phyloP scores from a whole-genome alignment of 371 early-diverging fungal species.

The Lichtheimia ramosa region DNA sequence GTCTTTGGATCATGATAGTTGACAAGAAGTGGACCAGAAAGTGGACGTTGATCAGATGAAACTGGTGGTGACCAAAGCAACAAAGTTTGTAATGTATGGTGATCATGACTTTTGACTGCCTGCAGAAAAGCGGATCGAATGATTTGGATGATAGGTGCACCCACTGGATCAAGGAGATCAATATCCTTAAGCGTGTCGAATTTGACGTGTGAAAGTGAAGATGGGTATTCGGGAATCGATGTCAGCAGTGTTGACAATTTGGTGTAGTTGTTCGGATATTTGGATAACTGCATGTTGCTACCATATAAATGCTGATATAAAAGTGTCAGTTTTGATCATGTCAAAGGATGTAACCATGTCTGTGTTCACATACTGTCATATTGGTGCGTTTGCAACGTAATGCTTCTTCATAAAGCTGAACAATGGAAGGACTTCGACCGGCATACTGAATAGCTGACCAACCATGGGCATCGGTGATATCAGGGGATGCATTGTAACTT shows the following conservation, averaged over 20 bases:
- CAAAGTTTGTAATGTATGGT: constrained; percentile 52
- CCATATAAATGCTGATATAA: constrained; percentile 13
- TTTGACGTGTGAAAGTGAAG: constrained; percentile 48
- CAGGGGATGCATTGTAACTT: constrained; percentile 58
- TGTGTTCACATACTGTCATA: constrained; percentile 34
- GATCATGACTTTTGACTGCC: constrained; percentile 64
- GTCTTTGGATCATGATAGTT: constrained; percentile 65
- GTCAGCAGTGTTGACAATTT: constrained; percentile 52
- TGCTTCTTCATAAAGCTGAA: constrained; percentile 59
- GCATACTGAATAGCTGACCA: constrained; percentile 76
- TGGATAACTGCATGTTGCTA: constrained; percentile 27
- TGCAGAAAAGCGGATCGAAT: constrained; percentile 53
- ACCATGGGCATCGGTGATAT: constrained; percentile 65
- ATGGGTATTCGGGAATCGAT: constrained; percentile 43
- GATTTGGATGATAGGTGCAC: constrained; percentile 33
- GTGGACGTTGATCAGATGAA: constrained; percentile 18
- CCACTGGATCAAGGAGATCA: constrained; percentile 36
- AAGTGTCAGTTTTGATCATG: not conserved
- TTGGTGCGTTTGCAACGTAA: constrained; percentile 53
- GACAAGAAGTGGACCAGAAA: constrained; percentile 40
- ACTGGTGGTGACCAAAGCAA: constrained; percentile 48
- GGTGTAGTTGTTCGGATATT: constrained; percentile 50
- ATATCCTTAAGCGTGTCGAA: constrained; percentile 36
- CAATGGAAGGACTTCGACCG: constrained; percentile 60
- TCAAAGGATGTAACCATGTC: not conserved